Base-by-base conservation (phyloP, 768 basidiomycete genomes). In the Sporobolomyces pararoseus region DNA sequence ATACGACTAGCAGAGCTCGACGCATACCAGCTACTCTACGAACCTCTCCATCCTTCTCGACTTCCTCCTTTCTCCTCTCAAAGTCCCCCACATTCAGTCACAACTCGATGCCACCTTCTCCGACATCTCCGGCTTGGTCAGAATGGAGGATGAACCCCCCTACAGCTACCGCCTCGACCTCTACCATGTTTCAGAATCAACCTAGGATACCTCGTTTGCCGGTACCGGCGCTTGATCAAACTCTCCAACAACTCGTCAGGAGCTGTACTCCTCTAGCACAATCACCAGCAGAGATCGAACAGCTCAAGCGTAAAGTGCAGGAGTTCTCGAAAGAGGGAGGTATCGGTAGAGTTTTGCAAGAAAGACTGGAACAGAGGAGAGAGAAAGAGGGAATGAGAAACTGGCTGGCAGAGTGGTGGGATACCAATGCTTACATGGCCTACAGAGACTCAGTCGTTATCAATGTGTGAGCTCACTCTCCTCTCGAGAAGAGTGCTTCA, bases 361-460 rank as follows among this genome's bases (percentile, higher is more conserved):
- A 81, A 42, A 83, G 92, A 6, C 83, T 97, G 34, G 84, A 91
- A 78, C 83, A 83, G 23, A 85, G 91, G 3, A 89, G 91, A 16
- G 70, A 73, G 0, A 82, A 83, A 0, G 83, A 85, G 2, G 76
- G 71, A 13, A 78, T 77, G 64, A 77, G 79, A 37, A 92, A 84
- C 82, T 98, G 95, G 95, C 83, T 98, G 34, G 84, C 85, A 49
- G 90, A 94, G 58, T 97, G 94, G 94, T 98, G 95, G 94, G 93
- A 97, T 79, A 90, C 94, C 32, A 85, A 79, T 7, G 94, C 94
- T 13, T 83, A 83, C 73, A 83, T 83, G 82, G 78, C 79, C 1
- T 83, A 81, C 73, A 65, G 81, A 31, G 94, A 95, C 75, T 87
- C 93, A 2, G 90, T 96, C 55, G 89, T 98, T 42, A 90, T 93